A percentile compares a stretch with the other conserved stretches of the same genome.
Evolutionary conservation across 176 grass and related monocot genomes (phyloP).

Genomic region (Cocos nucifera): DNA sequence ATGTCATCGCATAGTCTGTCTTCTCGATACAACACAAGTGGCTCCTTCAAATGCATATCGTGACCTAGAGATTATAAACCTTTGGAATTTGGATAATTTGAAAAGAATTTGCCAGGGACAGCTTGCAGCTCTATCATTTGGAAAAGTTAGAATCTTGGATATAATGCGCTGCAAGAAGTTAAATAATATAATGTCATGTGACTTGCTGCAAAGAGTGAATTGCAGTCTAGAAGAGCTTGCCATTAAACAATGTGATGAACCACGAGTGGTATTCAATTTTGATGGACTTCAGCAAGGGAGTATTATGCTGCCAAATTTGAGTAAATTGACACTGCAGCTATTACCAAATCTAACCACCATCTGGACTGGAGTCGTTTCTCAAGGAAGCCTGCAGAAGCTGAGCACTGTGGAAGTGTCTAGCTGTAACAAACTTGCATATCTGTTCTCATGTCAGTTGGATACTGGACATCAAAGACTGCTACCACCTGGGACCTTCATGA

Average conservation of each 20-base stretch:
- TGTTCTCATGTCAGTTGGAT: not conserved
- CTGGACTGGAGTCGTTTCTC: slow-evolving; percentile 3
- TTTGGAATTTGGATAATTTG: slow-evolving; percentile 9
- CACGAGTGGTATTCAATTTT: slow-evolving; percentile 3
- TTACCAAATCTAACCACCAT: slow-evolving; percentile 8
- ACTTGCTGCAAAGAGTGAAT: slow-evolving; percentile 18
- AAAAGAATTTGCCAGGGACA: not conserved
- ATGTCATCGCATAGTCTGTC: slow-evolving; percentile 2
- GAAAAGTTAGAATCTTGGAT: slow-evolving; percentile 14
- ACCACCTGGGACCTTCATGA: slow-evolving; percentile 3
- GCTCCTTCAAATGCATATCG: not conserved
- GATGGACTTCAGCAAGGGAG: not conserved
- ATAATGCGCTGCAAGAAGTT: slow-evolving; percentile 3
- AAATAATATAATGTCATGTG: slow-evolving; percentile 6
- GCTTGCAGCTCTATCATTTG: not conserved
- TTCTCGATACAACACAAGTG: not conserved
- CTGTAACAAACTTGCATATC: not conserved
- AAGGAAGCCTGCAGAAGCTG: not conserved
- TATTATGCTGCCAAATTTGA: slow-evolving; percentile 3
- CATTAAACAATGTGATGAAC: not conserved
- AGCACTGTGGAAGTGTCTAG: not conserved
- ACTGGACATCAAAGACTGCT: not conserved
- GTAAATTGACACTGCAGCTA: not conserved
- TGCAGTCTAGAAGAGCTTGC: not conserved
- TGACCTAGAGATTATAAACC: slow-evolving; percentile 9